These are phyloP conservation scores for Phtheirospermum japonicum DNA, from an alignment of 257 asterid species.

Conservation along the genomic window DNA sequence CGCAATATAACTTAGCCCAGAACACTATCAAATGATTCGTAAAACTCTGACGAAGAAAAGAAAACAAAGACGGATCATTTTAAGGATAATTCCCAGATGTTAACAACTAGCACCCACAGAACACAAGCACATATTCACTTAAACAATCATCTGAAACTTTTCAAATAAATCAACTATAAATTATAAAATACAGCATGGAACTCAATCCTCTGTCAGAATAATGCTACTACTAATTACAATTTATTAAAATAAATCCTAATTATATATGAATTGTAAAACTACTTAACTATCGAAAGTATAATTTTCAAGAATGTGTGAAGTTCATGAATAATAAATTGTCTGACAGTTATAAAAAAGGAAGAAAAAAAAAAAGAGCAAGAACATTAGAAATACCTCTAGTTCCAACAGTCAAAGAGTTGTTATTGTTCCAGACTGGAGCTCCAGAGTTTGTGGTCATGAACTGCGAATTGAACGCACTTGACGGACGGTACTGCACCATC, in stretches of 20 bases:
- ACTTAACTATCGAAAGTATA: no score
- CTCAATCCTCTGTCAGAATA: no score
- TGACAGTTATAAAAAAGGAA: no score
- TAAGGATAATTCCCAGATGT: not conserved
- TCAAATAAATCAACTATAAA: not conserved
- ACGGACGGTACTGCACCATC: slow-evolving; percentile 73
- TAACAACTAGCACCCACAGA: not conserved
- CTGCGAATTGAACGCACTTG: slow-evolving; percentile 74
- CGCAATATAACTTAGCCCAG: not conserved
- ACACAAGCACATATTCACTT: not conserved
- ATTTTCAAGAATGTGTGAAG: no score
- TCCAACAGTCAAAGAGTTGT: slow-evolving; percentile 82
- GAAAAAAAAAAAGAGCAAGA: not conserved
- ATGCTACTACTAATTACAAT: no score
- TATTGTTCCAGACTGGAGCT: slow-evolving; percentile 87
- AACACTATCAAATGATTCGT: not conserved
- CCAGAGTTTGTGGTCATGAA: slow-evolving; percentile 86
- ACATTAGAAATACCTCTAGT: slow-evolving; percentile 55
- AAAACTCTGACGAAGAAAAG: not conserved
- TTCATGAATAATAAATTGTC: no score
- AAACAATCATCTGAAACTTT: not conserved
- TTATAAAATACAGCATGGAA: not conserved
- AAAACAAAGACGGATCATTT: not conserved
- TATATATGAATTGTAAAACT: no score
- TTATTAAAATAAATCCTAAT: no score